phyloP scores from a whole-genome alignment of 2,329 filamentous ascomycete genomes.

The Venturia asperata region DNA sequence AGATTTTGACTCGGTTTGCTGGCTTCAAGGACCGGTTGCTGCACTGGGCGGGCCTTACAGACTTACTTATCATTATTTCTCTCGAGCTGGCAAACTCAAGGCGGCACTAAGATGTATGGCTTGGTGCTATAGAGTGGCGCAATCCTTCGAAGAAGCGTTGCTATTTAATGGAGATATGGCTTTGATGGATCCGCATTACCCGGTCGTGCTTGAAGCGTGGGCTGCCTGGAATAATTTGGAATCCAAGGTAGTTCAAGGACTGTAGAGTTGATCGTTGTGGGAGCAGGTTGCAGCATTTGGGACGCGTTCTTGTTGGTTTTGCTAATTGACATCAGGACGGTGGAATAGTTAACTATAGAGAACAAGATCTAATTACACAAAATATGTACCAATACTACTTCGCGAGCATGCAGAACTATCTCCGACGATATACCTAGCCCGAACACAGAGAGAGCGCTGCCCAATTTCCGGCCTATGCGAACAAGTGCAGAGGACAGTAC shows the following conservation, averaged over 20 bases:
- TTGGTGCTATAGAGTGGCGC: neutral
- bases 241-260: neutral
- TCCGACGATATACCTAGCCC: too few species aligned
- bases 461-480: too few species aligned
- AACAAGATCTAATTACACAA: too few species aligned
- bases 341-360: too few species aligned
- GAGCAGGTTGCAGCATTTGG: too few species aligned
- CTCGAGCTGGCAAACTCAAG: neutral
- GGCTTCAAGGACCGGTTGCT: neutral
- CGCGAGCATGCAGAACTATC: too few species aligned
- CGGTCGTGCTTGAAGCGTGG: neutral
- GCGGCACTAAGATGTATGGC: constrained; percentile 8
- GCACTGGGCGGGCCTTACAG: neutral
- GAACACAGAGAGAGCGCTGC: too few species aligned
- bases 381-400: too few species aligned
- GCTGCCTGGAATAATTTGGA: neutral
- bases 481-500: too few species aligned
- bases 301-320: too few species aligned
- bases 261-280: neutral
- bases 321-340: too few species aligned
- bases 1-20: neutral
- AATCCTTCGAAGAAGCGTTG: neutral
- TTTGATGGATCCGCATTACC: neutral
- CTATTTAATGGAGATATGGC: constrained; percentile 6
- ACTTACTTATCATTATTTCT: constrained; percentile 11